A percentile compares a stretch with the other conserved stretches of the same genome.
These are phyloP conservation scores for Sclerotinia minor DNA, from an alignment of 2,329 filamentous ascomycete genomes.

Conservation along the genomic window DNA sequence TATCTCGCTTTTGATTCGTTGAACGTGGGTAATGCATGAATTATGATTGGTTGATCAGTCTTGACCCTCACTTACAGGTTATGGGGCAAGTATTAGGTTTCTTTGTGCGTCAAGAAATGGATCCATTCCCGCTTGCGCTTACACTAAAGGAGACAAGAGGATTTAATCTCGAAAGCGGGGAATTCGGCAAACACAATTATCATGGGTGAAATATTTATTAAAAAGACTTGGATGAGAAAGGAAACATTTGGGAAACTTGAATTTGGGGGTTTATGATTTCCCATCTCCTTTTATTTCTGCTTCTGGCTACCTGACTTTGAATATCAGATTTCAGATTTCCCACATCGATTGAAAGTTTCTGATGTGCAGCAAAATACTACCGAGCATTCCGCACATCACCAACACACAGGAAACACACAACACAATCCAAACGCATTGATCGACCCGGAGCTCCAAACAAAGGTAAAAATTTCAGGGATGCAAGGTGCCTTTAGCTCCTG, in stretches of 20 bases:
- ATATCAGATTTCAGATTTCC: too few relatives aligned
- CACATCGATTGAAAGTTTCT: neutral
- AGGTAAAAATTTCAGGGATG: neutral
- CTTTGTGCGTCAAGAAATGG: neutral
- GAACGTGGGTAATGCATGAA: slow-evolving; percentile 3
- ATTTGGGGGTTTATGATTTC: too few relatives aligned
- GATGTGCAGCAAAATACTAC: neutral
- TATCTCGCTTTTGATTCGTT: slow-evolving; percentile 2
- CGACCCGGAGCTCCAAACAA: neutral
- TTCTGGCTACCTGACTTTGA: too few relatives aligned
- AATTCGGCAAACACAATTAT: neutral
- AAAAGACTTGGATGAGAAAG: neutral
- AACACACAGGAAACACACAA: neutral
- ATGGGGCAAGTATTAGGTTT: neutral
- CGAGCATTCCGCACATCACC: neutral
- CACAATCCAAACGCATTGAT: neutral
- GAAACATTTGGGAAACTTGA: too few relatives aligned
- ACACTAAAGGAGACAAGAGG: neutral
- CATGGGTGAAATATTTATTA: too few relatives aligned
- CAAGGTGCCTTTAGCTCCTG: neutral
- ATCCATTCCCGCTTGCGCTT: slow-evolving; percentile 5
- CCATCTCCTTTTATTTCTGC: too few relatives aligned
- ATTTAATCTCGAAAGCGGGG: neutral
- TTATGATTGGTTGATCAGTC: neutral
- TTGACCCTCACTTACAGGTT: neutral